Base-by-base conservation (phyloP, 164 flowering plant genomes). In the Macadamia tetraphylla region DNA sequence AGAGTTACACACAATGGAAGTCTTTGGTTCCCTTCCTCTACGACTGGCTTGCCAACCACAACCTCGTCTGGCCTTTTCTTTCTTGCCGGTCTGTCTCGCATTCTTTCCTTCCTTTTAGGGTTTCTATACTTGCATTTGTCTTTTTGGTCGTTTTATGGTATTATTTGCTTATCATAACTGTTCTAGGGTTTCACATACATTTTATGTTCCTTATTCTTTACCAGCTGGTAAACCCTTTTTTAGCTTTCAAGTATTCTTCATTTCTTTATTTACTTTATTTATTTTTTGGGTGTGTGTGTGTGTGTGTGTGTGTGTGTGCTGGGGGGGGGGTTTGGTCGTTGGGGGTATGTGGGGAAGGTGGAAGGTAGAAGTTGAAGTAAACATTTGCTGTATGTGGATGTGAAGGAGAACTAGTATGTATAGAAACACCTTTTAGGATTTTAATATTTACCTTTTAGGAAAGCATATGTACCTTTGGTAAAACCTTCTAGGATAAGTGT, bases 31-130 rank as follows among this genome's bases (percentile, higher is more conserved):
- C 98, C 12, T 89, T 94, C 6, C 94, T 94, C 67, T 94, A 94
- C 82, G 98, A 94, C 82, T 91, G 98, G 98, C 80, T 94, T 52
- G 90, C 98, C 48, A 91, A 94, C 69, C 97, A 94, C 80, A 94
- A 89, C 77, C 97, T 94, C 76, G 86, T 91, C 61, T 91, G 98
- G 97, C 98, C 97, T 18, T 91, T 96, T 44, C 98, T 91, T 69
- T 91, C 97, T 67, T 89, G 97, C 93, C 84, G 97, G 94, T 89
- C 3, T 6, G 18, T 46, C 67, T 64, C 46, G 63, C 56, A 31
- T 58, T 43, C 74, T 68, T 71, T 74, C 55, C 62, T 14, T 53
- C 57, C 62, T 14, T 53, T n/a, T 53, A 53, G 57, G 57, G 57
- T 53, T 53, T 53, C 15, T 53, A 8, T 46, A 35, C 17, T 14